Evolutionary conservation across 345 rosid genomes (phyloP).

Genomic region (Rubroshorea leprosula): DNA sequence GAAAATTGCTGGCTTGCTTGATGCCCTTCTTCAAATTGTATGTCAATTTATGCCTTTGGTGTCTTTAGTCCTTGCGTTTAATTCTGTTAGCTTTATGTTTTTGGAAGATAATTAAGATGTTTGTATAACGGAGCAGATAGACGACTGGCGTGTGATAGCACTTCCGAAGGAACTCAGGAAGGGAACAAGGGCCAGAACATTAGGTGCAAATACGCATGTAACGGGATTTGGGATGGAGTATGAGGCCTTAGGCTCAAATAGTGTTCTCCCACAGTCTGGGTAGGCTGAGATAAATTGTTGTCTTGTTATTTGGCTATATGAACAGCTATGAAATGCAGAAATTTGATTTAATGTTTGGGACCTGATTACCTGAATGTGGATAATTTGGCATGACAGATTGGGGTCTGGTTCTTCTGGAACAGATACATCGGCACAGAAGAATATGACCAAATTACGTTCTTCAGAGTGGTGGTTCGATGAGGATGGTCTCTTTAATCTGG

Average conservation of each 20-base stretch:
- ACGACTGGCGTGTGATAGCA: slow-evolving; percentile 90
- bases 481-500: slow-evolving; percentile 85
- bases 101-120: not conserved
- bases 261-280: slow-evolving; percentile 37
- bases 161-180: slow-evolving; percentile 61
- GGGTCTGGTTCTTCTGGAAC: slow-evolving; percentile 33
- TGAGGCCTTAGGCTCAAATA: slow-evolving; percentile 47
- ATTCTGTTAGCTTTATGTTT: not conserved
- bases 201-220: slow-evolving; percentile 59
- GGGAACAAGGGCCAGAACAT: slow-evolving; percentile 53
- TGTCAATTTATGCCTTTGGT: slow-evolving; percentile 18
- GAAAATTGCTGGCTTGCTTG: slow-evolving; percentile 92
- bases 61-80: not conserved
- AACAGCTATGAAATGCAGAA: not conserved
- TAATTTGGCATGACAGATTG: slow-evolving; percentile 30
- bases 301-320: not conserved
- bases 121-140: slow-evolving; percentile 50
- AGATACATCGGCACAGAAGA: slow-evolving; percentile 43
- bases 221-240: slow-evolving; percentile 80
- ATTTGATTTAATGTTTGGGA: slow-evolving; percentile 10
- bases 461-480: slow-evolving; percentile 88
- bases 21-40: slow-evolving; percentile 90
- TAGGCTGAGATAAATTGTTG: slow-evolving; percentile 22
- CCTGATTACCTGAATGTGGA: slow-evolving; percentile 14
- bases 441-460: slow-evolving; percentile 40